A percentile compares a stretch with the other conserved stretches of the same genome.
Evolutionary conservation across 441 rosid genomes (phyloP).

Genomic region (Codiaeum variegatum): DNA sequence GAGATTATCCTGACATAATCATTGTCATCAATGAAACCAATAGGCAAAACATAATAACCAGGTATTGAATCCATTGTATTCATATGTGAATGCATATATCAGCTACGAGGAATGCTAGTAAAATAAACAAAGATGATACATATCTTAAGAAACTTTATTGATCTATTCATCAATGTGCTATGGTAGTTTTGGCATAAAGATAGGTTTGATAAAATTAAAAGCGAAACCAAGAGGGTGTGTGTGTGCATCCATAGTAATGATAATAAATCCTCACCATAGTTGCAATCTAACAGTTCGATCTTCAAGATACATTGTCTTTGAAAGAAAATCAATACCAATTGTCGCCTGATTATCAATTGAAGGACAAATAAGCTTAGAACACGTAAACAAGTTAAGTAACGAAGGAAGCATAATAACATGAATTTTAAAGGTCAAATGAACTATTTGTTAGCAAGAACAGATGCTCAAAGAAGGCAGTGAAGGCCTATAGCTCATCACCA

Average conservation of each 20-base stretch:
- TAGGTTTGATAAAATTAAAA: neutral
- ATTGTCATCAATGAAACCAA: neutral
- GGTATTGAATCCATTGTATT: neutral
- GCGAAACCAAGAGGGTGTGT: neutral
- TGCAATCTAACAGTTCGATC: constrained; percentile 84
- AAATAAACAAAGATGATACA: neutral
- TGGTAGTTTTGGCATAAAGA: neutral
- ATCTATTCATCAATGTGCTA: neutral
- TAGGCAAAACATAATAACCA: neutral
- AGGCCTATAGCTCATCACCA: neutral
- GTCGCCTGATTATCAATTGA: constrained; percentile 58
- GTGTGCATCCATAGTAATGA: neutral
- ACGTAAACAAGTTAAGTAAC: neutral
- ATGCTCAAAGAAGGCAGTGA: neutral
- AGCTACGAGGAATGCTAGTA: neutral
- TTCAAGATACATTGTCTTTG: constrained; percentile 91
- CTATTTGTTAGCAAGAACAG: neutral
- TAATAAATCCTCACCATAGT: constrained; percentile 51
- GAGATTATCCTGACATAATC: neutral
- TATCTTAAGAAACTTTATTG: neutral
- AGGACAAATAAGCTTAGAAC: neutral
- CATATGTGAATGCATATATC: neutral
- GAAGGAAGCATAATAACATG: neutral
- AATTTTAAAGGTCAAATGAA: neutral
- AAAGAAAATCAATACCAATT: constrained; percentile 84